Evolutionary conservation across 2,329 filamentous ascomycete species (phyloP).

Genomic region (Aspergillus candidus): DNA sequence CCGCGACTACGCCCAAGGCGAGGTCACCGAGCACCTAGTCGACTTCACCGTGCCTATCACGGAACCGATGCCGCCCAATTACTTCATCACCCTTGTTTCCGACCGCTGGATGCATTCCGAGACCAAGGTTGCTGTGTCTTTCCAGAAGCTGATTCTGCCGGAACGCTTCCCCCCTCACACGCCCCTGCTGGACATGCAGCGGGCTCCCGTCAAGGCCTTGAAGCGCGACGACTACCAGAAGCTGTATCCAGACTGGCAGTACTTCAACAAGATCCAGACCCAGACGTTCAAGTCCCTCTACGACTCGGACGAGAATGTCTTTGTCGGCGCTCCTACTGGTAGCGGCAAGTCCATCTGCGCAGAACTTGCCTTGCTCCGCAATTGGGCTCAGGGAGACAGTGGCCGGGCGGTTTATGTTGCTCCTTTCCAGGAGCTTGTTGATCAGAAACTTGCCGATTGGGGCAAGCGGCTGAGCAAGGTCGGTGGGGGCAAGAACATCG

Average conservation of each 20-base stretch:
- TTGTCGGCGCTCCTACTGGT: constrained; percentile 85
- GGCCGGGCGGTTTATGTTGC: constrained; percentile 89
- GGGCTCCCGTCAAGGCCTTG: constrained; percentile 78
- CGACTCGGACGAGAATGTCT: constrained; percentile 85
- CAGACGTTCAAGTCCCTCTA: constrained; percentile 94
- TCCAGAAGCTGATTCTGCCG: constrained; percentile 88
- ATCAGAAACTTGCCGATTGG: constrained; percentile 79
- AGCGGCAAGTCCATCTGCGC: constrained; percentile 97
- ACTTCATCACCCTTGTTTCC: constrained; percentile 91
- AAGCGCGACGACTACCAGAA: constrained; percentile 77
- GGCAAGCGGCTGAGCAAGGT: constrained; percentile 65
- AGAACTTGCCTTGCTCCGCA: constrained; percentile 82
- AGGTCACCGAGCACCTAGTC: constrained; percentile 87
- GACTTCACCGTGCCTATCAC: constrained; percentile 96
- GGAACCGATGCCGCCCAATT: constrained; percentile 97
- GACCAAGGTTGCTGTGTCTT: constrained; percentile 85
- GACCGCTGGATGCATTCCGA: constrained; percentile 99
- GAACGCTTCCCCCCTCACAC: constrained; percentile 96
- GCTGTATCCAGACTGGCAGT: constrained; percentile 75
- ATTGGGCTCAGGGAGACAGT: constrained; percentile 68
- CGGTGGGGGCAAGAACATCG: constrained; percentile 77
- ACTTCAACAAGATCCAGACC: constrained; percentile 97
- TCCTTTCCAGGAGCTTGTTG: constrained; percentile 88
- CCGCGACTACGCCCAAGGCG: constrained; percentile 76
- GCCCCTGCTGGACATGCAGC: constrained; percentile 83